These are phyloP conservation scores for Creolimax fragrantissima DNA, from an alignment of 78 protist species.

Conservation along the genomic window DNA sequence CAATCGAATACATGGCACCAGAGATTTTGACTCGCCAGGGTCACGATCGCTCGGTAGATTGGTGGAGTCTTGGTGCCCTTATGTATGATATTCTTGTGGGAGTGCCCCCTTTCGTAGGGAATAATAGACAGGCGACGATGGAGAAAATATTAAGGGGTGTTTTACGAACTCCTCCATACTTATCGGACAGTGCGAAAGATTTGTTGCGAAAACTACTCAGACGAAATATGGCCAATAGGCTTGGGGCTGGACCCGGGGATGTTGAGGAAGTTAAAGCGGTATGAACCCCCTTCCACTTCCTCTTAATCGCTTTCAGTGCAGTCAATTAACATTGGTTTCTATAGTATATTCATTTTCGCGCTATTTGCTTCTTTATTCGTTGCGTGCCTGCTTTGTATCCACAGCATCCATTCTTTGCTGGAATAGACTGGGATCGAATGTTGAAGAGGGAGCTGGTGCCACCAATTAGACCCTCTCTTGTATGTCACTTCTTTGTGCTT, in stretches of 20 bases:
- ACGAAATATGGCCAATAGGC: not conserved
- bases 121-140: not conserved
- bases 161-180: not conserved
- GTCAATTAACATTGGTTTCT: too few relatives aligned
- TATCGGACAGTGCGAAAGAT: conserved; percentile 8
- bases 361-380: too few relatives aligned
- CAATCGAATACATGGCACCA: conserved; percentile 76
- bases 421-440: not conserved
- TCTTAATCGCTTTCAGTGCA: not conserved
- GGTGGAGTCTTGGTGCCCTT: conserved; percentile 91
- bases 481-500: not conserved
- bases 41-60: conserved; percentile 71
- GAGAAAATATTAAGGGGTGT: not conserved
- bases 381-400: too few relatives aligned
- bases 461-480: not conserved
- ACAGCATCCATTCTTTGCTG: conserved; percentile 8
- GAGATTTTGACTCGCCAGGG: conserved; percentile 60
- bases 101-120: conserved; percentile 21
- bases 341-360: too few relatives aligned
- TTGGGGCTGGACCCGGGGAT: conserved; percentile 22
- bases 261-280: conserved; percentile 9
- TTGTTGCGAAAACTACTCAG: conserved; percentile 6
- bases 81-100: conserved; percentile 70
- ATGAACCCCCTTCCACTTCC: not conserved
- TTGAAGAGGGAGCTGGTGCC: not conserved